phyloP scores from a whole-genome alignment of 495 filamentous ascomycete species.

The Trypethelium eluteriae region DNA sequence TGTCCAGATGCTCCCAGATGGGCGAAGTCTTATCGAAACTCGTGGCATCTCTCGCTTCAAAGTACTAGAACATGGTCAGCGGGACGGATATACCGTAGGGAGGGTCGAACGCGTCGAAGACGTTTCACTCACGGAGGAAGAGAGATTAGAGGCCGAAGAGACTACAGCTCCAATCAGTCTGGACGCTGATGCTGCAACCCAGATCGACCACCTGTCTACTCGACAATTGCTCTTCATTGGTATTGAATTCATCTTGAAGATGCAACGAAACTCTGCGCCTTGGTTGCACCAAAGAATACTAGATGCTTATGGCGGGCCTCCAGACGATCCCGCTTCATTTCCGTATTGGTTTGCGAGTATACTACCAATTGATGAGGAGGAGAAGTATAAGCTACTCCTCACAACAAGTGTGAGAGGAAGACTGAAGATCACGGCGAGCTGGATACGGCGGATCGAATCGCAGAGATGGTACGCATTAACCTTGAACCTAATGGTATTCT shows the following conservation, averaged over 20 bases:
- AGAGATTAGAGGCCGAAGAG: slow-evolving; percentile 60
- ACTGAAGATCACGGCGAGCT: slow-evolving; percentile 67
- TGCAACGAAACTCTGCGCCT: slow-evolving; percentile 55
- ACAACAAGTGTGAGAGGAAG: slow-evolving; percentile 70
- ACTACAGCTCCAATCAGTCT: slow-evolving; percentile 33
- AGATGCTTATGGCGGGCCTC: slow-evolving; percentile 67
- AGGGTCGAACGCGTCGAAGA: slow-evolving; percentile 69
- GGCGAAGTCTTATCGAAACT: slow-evolving; percentile 70
- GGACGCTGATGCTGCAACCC: slow-evolving; percentile 28
- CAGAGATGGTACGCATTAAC: slow-evolving; percentile 52
- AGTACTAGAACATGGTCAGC: slow-evolving; percentile 51
- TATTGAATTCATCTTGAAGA: slow-evolving; percentile 58
- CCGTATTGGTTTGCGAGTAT: slow-evolving; percentile 89
- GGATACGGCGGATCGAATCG: slow-evolving; percentile 66
- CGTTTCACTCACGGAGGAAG: slow-evolving; percentile 72
- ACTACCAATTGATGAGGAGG: slow-evolving; percentile 63
- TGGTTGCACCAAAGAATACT: slow-evolving; percentile 68
- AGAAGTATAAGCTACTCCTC: slow-evolving; percentile 67
- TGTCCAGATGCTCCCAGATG: slow-evolving; percentile 65
- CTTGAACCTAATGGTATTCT: not conserved
- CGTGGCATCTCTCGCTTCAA: slow-evolving; percentile 68
- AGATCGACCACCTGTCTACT: slow-evolving; percentile 59
- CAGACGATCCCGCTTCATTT: slow-evolving; percentile 65
- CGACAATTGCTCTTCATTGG: slow-evolving; percentile 55
- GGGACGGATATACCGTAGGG: slow-evolving; percentile 73